A percentile compares a stretch with the other conserved stretches of the same genome.
phyloP scores from a whole-genome alignment of 768 basidiomycete genomes.

The Cystobasidium ongulense region DNA sequence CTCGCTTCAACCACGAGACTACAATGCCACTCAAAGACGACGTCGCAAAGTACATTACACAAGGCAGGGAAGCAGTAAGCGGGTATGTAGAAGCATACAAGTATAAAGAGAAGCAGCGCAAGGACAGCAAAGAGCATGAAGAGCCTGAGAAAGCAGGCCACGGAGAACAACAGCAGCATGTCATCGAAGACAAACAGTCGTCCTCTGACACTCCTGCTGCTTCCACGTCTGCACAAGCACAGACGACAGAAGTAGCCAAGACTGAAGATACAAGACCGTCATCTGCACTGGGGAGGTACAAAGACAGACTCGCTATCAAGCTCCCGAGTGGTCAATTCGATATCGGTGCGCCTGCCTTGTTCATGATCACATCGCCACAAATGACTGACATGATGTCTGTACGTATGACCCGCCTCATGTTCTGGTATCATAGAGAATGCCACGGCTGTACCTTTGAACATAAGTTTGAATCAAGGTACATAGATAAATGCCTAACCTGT shows the following conservation, averaged over 20 bases:
- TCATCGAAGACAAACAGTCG: not conserved
- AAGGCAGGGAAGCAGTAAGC: not conserved
- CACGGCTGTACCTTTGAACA: conserved; percentile 22
- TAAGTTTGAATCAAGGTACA: conserved; percentile 18
- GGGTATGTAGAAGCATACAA: not conserved
- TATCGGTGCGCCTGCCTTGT: not conserved
- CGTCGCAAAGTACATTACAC: conserved; percentile 1
- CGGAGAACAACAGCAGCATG: not conserved
- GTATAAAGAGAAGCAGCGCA: not conserved
- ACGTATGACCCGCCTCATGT: not conserved
- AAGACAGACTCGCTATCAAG: not conserved
- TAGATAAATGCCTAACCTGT: too few species aligned
- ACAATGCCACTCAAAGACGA: conserved; percentile 7
- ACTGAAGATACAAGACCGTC: not conserved
- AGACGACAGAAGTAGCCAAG: not conserved
- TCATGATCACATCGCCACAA: not conserved
- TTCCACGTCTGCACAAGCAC: not conserved
- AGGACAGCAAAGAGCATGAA: not conserved
- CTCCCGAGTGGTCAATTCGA: conserved; percentile 24
- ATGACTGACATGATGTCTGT: not conserved
- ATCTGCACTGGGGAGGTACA: not conserved
- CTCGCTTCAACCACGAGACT: not conserved
- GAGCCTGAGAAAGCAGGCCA: not conserved
- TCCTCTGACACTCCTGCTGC: not conserved
- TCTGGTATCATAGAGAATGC: conserved; percentile 8